phyloP scores from a whole-genome alignment of 2,329 filamentous ascomycete species.

The Xylaria sp. region DNA sequence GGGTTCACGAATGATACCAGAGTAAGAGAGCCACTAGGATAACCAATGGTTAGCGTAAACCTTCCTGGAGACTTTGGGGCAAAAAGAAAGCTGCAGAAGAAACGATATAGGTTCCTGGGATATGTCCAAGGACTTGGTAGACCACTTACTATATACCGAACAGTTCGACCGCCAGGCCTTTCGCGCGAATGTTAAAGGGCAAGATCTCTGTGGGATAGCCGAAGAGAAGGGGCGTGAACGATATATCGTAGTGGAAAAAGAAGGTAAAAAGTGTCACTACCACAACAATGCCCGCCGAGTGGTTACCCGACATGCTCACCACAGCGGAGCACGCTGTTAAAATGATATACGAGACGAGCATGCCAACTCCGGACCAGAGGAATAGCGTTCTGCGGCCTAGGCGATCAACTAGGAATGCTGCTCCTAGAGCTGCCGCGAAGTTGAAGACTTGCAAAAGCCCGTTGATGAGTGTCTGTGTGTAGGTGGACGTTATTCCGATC shows the following conservation, averaged over 20 bases:
- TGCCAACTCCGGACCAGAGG: slow-evolving; percentile 52
- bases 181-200: slow-evolving; percentile 52
- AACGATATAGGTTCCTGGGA: neutral
- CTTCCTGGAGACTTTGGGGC: neutral
- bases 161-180: slow-evolving; percentile 57
- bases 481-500: slow-evolving; percentile 50
- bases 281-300: slow-evolving; percentile 18
- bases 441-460: slow-evolving; percentile 50
- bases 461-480: slow-evolving; percentile 55
- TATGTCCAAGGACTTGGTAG: neutral
- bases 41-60: neutral
- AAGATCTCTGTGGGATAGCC: slow-evolving; percentile 57
- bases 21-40: slow-evolving; percentile 14
- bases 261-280: slow-evolving; percentile 22
- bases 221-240: slow-evolving; percentile 53
- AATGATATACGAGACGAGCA: slow-evolving; percentile 52
- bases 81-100: neutral
- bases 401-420: slow-evolving; percentile 55
- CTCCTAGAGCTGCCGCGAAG: slow-evolving; percentile 50
- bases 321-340: slow-evolving; percentile 55
- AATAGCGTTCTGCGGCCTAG: slow-evolving; percentile 58
- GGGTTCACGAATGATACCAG: slow-evolving; percentile 44
- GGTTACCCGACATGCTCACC: slow-evolving; percentile 33
- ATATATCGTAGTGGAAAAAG: slow-evolving; percentile 24
- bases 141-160: slow-evolving; percentile 51